Percentiles rank a stretch among this genome's conserved stretches.
These are phyloP conservation scores for Cymbopogon flexuosus DNA, from an alignment of 202 grass and related monocot genomes.

Conservation along the genomic window DNA sequence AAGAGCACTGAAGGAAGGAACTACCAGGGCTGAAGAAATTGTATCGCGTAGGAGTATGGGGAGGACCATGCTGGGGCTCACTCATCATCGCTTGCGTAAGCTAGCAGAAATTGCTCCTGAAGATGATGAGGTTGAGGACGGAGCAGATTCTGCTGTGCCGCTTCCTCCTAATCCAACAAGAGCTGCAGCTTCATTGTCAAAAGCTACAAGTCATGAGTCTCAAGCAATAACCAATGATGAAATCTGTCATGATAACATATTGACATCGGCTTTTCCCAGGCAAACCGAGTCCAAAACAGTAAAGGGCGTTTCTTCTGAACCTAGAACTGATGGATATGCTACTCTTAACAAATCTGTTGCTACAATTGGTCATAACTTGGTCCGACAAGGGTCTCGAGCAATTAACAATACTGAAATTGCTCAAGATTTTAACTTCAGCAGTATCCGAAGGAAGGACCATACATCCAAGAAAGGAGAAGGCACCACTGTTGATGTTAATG, in stretches of 20 bases:
- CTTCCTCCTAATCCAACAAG: slow-evolving; percentile 13
- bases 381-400: slow-evolving; percentile 19
- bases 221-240: neutral
- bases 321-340: slow-evolving; percentile 10
- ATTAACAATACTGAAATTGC: slow-evolving; percentile 18
- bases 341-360: slow-evolving; percentile 19
- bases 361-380: slow-evolving; percentile 18
- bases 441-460: neutral
- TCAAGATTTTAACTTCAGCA: neutral
- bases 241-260: neutral
- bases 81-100: slow-evolving; percentile 17
- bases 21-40: slow-evolving; percentile 17
- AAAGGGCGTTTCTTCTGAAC: neutral
- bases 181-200: neutral
- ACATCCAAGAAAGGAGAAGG: slow-evolving; percentile 16
- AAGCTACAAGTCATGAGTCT: neutral
- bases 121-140: slow-evolving; percentile 20
- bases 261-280: neutral
- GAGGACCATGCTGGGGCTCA: neutral
- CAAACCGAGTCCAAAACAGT: neutral
- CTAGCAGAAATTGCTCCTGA: slow-evolving; percentile 33
- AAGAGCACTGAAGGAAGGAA: neutral
- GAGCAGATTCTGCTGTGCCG: neutral
- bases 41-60: neutral
- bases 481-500: neutral